Evolutionary conservation across 192 early-diverging fungal species (phyloP).

Genomic region (Backusella macrospora): DNA sequence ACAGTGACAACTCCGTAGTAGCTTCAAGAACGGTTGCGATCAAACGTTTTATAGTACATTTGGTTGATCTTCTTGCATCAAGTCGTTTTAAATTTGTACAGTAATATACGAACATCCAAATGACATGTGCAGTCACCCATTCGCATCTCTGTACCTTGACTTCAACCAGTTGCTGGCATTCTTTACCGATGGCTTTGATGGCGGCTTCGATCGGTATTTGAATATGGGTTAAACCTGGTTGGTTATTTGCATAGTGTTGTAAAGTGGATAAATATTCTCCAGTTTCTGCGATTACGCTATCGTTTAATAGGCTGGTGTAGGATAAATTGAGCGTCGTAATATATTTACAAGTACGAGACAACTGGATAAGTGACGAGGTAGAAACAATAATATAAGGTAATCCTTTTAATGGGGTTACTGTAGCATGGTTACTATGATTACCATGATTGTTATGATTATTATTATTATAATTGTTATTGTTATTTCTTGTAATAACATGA

Average conservation of each 20-base stretch:
- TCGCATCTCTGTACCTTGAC: slow-evolving; percentile 48
- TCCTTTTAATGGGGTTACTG: slow-evolving; percentile 1
- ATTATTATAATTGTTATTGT: background rate
- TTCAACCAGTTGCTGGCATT: slow-evolving; percentile 38
- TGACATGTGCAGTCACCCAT: slow-evolving; percentile 45
- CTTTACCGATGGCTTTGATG: slow-evolving; percentile 42
- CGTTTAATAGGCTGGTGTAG: slow-evolving; percentile 36
- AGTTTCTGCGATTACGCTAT: slow-evolving; percentile 47
- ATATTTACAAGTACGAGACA: slow-evolving; percentile 42
- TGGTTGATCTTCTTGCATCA: slow-evolving; percentile 43
- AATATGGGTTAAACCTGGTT: slow-evolving; percentile 47
- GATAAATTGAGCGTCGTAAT: slow-evolving; percentile 44
- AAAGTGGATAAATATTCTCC: slow-evolving; percentile 52
- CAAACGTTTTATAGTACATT: slow-evolving; percentile 34
- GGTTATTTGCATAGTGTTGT: slow-evolving; percentile 43
- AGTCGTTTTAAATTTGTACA: slow-evolving; percentile 40
- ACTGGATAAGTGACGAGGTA: slow-evolving; percentile 51
- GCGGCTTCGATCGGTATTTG: slow-evolving; percentile 38
- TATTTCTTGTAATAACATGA: background rate
- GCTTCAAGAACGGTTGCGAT: slow-evolving; percentile 32
- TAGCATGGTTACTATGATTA: background rate
- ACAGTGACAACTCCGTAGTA: background rate
- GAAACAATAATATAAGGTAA: slow-evolving; percentile 41
- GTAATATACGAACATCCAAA: slow-evolving; percentile 37
- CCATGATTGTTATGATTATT: background rate